Percentiles rank a stretch among this genome's conserved stretches.
Conservation (phyloP, 352 stramenopile species). For the Elongisporangium prolatum region DNA sequence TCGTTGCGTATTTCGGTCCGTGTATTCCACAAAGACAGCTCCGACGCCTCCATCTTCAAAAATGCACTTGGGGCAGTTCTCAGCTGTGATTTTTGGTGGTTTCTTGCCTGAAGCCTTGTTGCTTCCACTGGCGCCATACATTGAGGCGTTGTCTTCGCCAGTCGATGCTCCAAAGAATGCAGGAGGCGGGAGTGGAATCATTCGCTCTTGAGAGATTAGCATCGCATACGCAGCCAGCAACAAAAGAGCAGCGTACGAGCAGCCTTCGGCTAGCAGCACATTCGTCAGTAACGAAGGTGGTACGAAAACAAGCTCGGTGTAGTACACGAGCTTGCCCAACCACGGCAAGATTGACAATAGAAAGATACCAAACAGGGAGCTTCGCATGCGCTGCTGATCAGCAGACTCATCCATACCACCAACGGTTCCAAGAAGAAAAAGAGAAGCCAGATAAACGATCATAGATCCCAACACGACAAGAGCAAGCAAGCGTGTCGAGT, state of each 20-base stretch:
- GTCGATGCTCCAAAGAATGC: slow-evolving; percentile 66
- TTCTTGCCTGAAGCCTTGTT: slow-evolving; percentile 2
- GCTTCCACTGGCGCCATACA: slow-evolving; percentile 27
- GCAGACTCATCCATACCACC: slow-evolving; percentile 22
- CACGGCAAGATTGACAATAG: slow-evolving; percentile 52
- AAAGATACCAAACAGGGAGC: slow-evolving; percentile 53
- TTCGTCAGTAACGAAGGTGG: slow-evolving; percentile 35
- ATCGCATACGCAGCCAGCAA: slow-evolving; percentile 37
- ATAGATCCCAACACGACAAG: slow-evolving; percentile 48
- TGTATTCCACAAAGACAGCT: slow-evolving; percentile 69
- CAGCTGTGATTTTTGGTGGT: slow-evolving; percentile 48
- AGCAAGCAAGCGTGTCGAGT: slow-evolving; percentile 33
- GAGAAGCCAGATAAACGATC: slow-evolving; percentile 36
- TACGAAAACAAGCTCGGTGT: slow-evolving; percentile 33
- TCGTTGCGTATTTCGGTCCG: slow-evolving; percentile 36
- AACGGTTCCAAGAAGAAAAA: slow-evolving; percentile 33
- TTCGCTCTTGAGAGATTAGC: slow-evolving; percentile 42
- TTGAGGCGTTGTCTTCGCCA: slow-evolving; percentile 37
- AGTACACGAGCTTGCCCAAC: slow-evolving; percentile 63
- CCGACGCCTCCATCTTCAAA: slow-evolving; percentile 75
- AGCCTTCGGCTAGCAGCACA: slow-evolving; percentile 37
- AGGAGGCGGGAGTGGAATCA: slow-evolving; percentile 62
- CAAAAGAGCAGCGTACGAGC: slow-evolving; percentile 31
- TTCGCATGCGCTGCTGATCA: slow-evolving; percentile 53
- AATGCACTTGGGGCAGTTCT: slow-evolving; percentile 78